Percentiles rank a stretch among this genome's conserved stretches.
Conservation (phyloP, 1,284 basidiomycete genomes). For the Papiliotrema flavescens region DNA sequence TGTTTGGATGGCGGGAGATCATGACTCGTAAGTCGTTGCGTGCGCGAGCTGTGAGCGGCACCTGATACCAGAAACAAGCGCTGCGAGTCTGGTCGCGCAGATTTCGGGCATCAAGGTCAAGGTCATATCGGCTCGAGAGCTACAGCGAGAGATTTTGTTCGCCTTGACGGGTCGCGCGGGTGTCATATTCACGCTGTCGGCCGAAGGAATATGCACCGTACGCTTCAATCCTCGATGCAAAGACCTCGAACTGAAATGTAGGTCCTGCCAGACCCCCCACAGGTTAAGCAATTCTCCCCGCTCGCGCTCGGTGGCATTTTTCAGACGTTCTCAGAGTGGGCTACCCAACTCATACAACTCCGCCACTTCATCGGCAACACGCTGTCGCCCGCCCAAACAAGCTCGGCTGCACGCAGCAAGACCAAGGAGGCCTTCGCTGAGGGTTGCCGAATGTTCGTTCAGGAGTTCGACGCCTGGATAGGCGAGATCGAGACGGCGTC, state of each 20-base stretch:
- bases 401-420: constrained; percentile 48
- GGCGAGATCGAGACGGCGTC: constrained; percentile 64
- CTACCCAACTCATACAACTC: constrained; percentile 60
- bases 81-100: constrained; percentile 5
- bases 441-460: constrained; percentile 61
- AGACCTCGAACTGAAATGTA: constrained; percentile 9
- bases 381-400: constrained; percentile 40
- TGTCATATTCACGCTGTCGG: constrained; percentile 23
- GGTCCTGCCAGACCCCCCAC: constrained; percentile 14
- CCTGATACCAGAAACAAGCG: background rate
- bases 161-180: constrained; percentile 36
- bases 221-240: constrained; percentile 3
- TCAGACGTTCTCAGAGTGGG: constrained; percentile 55
- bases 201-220: constrained; percentile 23
- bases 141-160: constrained; percentile 41
- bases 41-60: background rate
- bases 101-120: background rate
- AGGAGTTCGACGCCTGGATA: constrained; percentile 64
- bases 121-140: constrained; percentile 24
- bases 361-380: constrained; percentile 57
- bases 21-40: constrained; percentile 24
- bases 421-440: constrained; percentile 78
- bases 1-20: constrained; percentile 34
- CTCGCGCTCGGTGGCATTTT: constrained; percentile 63
- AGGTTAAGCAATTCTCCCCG: constrained; percentile 57